Evolutionary conservation across 1,284 basidiomycete genomes (phyloP), one percentile per base, ranked within the genome.

Genomic region (Inonotus hispidus): DNA sequence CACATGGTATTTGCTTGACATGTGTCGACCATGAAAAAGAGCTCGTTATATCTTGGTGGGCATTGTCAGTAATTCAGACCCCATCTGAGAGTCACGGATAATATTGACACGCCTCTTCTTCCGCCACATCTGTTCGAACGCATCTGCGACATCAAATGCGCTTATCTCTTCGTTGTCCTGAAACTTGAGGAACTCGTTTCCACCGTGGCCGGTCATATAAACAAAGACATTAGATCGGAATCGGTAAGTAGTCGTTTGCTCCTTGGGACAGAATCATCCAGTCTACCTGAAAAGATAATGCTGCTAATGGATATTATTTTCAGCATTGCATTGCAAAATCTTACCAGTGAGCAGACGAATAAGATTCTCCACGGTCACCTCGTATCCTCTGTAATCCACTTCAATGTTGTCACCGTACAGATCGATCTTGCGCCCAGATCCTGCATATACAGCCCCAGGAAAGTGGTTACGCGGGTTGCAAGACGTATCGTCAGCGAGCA

Each of bases 121-220:
- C 72, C 95, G 90, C 82, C 90, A 95, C 96, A 99, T 99, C 73
- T 98, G 95, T 72, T 95, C 94, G 63, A 99, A 90, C 0, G 96
- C 95, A 72, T 99, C 96, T 0, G 96, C 95, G 39, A 97, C 83
- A 71, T 99, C 96, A 62, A 93, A 93, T 0, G 96, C 94, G 58
- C 90, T 93, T 66, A 99, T 93, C 71, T 99, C 97, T 73, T 99
- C 96, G 71, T 93, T 93, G 73, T 99, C 96, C 71, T 99, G 96
- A 72, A 99, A 99, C 74, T 99, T 99, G 67, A 99, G 83, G 72
- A 99, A 99, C 73, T 98, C 96, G 68, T 97, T 92, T 0, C 96
- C 96, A 3, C 97, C 96, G 68, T 99, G 96, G 0, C 96, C 97
- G 0, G 97, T 97, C 91, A 99, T 92, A 74, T 97, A 99, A 25